A percentile compares a stretch with the other conserved stretches of the same genome.
Evolutionary conservation across 768 basidiomycete species (phyloP).

Genomic region (Leccinellum luteum): DNA sequence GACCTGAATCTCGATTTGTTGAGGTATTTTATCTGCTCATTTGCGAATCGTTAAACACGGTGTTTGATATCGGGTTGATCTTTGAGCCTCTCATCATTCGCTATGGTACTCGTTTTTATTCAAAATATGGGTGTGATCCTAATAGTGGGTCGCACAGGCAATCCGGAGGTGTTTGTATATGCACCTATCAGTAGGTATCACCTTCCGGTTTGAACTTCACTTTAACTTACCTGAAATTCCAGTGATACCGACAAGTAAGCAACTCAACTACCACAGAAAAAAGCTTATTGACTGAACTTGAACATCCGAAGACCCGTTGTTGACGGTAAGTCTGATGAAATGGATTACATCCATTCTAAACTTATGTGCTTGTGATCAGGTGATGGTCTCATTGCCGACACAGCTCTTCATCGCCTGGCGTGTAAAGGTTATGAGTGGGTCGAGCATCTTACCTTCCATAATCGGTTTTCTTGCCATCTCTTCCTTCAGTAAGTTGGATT

Average conservation of each 20-base stretch:
- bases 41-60: conserved; percentile 47
- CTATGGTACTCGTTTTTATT: conserved; percentile 36
- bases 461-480: conserved; percentile 17
- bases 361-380: conserved; percentile 27
- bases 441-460: conserved; percentile 23
- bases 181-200: neutral
- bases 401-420: conserved; percentile 50
- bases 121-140: neutral
- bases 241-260: conserved; percentile 15
- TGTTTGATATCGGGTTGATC: conserved; percentile 43
- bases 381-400: conserved; percentile 41
- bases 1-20: neutral
- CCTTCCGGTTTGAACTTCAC: conserved; percentile 3
- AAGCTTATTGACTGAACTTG: neutral
- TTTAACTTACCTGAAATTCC: neutral
- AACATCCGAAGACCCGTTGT: conserved; percentile 37
- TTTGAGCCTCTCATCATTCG: conserved; percentile 46
- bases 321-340: conserved; percentile 36
- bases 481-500: conserved; percentile 8
- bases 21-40: conserved; percentile 43
- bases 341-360: neutral
- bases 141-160: conserved; percentile 30
- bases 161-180: neutral
- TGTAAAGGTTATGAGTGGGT: conserved; percentile 35
- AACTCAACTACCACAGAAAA: neutral